Evolutionary conservation across 352 stramenopile genomes (phyloP), one percentile per base, ranked within the genome.

Genomic region (Aphanomyces astaci): DNA sequence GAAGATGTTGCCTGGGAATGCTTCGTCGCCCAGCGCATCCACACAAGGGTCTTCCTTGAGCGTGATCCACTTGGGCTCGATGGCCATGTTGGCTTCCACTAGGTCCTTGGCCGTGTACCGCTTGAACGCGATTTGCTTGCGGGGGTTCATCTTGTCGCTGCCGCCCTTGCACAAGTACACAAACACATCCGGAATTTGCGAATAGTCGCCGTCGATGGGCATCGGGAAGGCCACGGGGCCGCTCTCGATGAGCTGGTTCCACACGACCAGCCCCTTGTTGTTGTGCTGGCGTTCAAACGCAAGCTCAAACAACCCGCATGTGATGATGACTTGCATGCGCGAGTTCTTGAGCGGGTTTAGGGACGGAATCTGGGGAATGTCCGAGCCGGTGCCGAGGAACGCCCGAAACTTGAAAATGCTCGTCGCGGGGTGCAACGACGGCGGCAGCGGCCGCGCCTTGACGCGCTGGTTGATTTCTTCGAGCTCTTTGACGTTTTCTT

Each of bases 131-230:
- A 96, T 74, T 24, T 64, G 71, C 25, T 69, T 66, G 63, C 49
- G 63, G 0, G 75, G 73, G n/a, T 79, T 81, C 1, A 82, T 73
- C 7, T 73, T 81, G 30, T 86, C 80, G 19, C 80, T 79, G 36
- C 36, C 80, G 52, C 84, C 82, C 51, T 77, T 78, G 72, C 82
- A 89, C 31, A 96, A 64, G 60, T 96, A 94, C 63, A 96, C 70
- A 64, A 96, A 96, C 52, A 96, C 79, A 48, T 96, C 88, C 2
- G 89, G 89, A 10, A 97, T 83, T 69, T 95, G 84, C 0, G 73
- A 75, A 9, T 90, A 49, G 24, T 91, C 79, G 64, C 89, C 79
- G 43, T 79, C 74, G 4, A 64, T 57, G 13, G 73, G 68, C 17
- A 75, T 33, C 3, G 81, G 79, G 0, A 94, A 70, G 25, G 88